Evolutionary conservation across 2,329 filamentous ascomycete genomes (phyloP).

Genomic region (Colletotrichum trifolii): DNA sequence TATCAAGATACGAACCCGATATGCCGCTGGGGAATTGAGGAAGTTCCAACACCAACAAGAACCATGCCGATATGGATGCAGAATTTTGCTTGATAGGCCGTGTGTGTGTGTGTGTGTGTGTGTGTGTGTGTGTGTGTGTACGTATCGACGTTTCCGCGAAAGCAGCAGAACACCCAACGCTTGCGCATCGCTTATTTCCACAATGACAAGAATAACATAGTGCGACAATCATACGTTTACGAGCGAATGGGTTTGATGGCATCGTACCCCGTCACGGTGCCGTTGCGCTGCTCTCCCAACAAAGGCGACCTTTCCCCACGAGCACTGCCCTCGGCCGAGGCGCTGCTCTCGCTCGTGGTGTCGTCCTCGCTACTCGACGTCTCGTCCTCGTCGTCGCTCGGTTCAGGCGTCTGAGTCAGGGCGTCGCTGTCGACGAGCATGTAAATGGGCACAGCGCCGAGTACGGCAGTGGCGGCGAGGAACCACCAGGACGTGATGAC

Average conservation of each 20-base stretch:
- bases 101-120: no score
- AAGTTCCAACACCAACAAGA: not conserved
- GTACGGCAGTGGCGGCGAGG: slow-evolving; percentile 69
- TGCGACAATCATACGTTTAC: not conserved
- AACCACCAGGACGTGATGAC: slow-evolving; percentile 86
- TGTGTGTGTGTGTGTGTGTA: no score
- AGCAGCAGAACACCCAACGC: no score
- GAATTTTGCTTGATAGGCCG: not conserved
- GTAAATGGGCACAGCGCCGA: slow-evolving; percentile 79
- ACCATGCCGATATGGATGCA: not conserved
- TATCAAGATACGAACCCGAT: no score
- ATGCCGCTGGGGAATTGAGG: no score
- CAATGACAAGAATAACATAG: no score
- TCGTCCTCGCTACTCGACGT: slow-evolving; percentile 40
- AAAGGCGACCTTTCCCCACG: slow-evolving; percentile 20
- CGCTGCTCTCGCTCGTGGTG: slow-evolving; percentile 34
- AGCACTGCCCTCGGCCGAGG: slow-evolving; percentile 5
- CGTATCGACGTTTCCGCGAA: no score
- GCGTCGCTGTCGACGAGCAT: slow-evolving; percentile 81
- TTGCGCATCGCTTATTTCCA: no score
- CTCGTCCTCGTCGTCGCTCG: slow-evolving; percentile 47
- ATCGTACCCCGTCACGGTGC: slow-evolving; percentile 17
- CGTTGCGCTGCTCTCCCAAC: slow-evolving; percentile 15
- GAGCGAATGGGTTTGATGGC: slow-evolving; percentile 20
- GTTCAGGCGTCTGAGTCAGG: slow-evolving; percentile 54